These are phyloP conservation scores for Penicillium sp. DNA, from an alignment of 2,329 filamentous ascomycete genomes.

Conservation along the genomic window DNA sequence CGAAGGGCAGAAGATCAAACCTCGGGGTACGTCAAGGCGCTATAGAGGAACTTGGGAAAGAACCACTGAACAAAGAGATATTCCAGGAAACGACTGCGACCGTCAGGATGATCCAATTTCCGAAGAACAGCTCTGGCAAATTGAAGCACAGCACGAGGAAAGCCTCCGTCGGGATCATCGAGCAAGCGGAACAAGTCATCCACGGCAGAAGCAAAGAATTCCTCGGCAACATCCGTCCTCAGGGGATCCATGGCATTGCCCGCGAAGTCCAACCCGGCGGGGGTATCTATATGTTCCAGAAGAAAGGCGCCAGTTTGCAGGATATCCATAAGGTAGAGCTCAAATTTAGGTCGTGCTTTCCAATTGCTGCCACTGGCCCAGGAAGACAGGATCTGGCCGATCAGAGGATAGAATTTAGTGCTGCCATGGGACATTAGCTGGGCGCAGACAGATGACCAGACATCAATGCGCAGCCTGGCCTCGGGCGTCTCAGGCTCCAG, in stretches of 20 bases:
- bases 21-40: constrained; percentile 84
- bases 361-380: constrained; percentile 85
- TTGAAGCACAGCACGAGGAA: constrained; percentile 78
- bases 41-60: constrained; percentile 79
- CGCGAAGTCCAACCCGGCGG: constrained; percentile 65
- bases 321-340: constrained; percentile 91
- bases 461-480: constrained; percentile 70
- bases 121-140: constrained; percentile 77
- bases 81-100: constrained; percentile 68
- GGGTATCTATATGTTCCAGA: constrained; percentile 77
- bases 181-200: constrained; percentile 78
- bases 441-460: constrained; percentile 85
- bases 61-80: constrained; percentile 90
- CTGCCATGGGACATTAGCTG: constrained; percentile 74
- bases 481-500: constrained; percentile 76
- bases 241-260: constrained; percentile 64
- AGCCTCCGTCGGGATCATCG: constrained; percentile 79
- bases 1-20: constrained; percentile 41
- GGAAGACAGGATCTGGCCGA: constrained; percentile 78
- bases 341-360: constrained; percentile 83
- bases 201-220: constrained; percentile 82
- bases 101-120: constrained; percentile 65
- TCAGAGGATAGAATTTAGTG: constrained; percentile 70
- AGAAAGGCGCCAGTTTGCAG: constrained; percentile 89
- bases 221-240: constrained; percentile 75